Evolutionary conservation across 2,329 filamentous ascomycete species (phyloP).

Genomic region (Zymoseptoria pseudotritici): DNA sequence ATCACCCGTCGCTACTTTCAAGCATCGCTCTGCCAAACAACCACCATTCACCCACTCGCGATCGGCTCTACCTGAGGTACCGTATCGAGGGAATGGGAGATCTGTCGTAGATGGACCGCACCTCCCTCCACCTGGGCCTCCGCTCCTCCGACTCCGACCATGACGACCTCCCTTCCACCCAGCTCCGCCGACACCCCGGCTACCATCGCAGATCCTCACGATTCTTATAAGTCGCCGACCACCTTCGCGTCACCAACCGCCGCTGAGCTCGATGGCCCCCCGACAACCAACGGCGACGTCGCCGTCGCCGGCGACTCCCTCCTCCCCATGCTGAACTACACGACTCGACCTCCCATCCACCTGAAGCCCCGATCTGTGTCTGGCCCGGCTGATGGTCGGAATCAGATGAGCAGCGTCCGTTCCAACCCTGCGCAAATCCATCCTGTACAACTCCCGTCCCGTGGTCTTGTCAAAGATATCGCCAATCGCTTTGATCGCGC

Average conservation of each 20-base stretch:
- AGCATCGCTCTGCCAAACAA: not conserved
- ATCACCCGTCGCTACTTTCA: too few relatives aligned
- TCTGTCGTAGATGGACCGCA: not conserved
- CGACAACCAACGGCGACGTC: not conserved
- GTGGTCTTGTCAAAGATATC: slow-evolving; percentile 61
- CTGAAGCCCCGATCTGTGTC: slow-evolving; percentile 14
- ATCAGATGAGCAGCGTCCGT: slow-evolving; percentile 17
- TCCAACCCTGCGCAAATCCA: slow-evolving; percentile 17
- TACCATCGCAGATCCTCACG: slow-evolving; percentile 14
- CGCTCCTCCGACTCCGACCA: not conserved
- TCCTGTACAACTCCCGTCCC: slow-evolving; percentile 22
- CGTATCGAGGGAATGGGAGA: not conserved
- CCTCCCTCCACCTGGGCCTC: not conserved
- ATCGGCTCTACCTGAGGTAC: not conserved
- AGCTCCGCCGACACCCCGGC: slow-evolving; percentile 6
- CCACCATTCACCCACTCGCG: not conserved
- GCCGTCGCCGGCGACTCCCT: not conserved
- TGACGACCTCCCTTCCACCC: slow-evolving; percentile 5
- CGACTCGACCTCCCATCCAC: slow-evolving; percentile 3
- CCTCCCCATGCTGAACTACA: slow-evolving; percentile 1
- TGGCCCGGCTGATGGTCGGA: slow-evolving; percentile 10
- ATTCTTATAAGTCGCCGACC: slow-evolving; percentile 8
- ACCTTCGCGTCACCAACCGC: slow-evolving; percentile 6
- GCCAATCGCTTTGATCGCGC: slow-evolving; percentile 68
- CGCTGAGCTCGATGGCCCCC: slow-evolving; percentile 1